These are phyloP conservation scores for Actinomortierella ambigua DNA, from an alignment of 371 early-diverging fungal species.

Conservation along the genomic window DNA sequence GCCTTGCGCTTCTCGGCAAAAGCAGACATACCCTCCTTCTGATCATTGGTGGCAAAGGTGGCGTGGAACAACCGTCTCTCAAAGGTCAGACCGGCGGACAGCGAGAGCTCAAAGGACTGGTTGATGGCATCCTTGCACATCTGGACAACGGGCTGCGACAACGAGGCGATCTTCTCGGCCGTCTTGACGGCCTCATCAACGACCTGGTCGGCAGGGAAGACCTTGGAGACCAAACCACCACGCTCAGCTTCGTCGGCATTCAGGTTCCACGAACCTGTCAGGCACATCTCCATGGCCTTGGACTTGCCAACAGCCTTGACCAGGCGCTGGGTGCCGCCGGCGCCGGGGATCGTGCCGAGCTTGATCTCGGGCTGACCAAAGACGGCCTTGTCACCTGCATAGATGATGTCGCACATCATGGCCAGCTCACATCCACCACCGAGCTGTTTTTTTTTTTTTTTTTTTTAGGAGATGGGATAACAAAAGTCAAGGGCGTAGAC, in stretches of 20 bases:
- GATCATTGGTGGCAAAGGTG: constrained; percentile 94
- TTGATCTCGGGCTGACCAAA: constrained; percentile 99
- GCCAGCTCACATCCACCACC: constrained; percentile 99
- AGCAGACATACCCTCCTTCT: constrained; percentile 97
- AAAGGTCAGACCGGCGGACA: constrained; percentile 87
- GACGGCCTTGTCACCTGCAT: constrained; percentile 95
- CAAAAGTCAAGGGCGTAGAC: background rate
- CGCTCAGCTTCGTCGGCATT: constrained; percentile 88
- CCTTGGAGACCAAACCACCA: constrained; percentile 88
- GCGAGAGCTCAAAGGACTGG: constrained; percentile 88
- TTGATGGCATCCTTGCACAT: constrained; percentile 98
- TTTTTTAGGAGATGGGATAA: background rate
- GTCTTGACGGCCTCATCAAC: constrained; percentile 92
- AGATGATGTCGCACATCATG: constrained; percentile 99
- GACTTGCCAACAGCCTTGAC: constrained; percentile 96
- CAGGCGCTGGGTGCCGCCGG: constrained; percentile 92
- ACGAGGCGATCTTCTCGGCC: constrained; percentile 82
- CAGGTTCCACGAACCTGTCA: constrained; percentile 87
- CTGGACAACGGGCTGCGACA: constrained; percentile 87
- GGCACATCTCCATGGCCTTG: constrained; percentile 97
- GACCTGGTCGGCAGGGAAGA: constrained; percentile 87
- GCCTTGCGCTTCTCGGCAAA: constrained; percentile 95
- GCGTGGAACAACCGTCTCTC: constrained; percentile 96
- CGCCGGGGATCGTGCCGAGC: constrained; percentile 94
- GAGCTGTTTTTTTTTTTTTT: constrained; percentile 54